phyloP scores from a whole-genome alignment of 2,329 filamentous ascomycete species.

The Trichoderma sp. region DNA sequence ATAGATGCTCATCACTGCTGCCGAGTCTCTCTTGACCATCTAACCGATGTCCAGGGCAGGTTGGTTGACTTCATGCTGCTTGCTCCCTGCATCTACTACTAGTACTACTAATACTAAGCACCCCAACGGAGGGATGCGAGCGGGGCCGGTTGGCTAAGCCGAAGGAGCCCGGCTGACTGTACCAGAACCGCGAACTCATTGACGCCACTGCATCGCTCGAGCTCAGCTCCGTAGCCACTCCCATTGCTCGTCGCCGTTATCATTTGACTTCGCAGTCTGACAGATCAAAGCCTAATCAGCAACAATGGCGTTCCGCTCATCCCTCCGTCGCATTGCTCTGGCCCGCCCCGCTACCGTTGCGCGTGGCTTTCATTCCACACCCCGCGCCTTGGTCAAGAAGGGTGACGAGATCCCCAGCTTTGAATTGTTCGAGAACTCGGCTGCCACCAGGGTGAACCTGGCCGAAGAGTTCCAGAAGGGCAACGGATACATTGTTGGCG shows the following conservation, averaged over 20 bases:
- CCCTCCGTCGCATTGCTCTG: conserved; percentile 34
- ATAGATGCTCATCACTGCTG: neutral
- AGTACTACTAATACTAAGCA: neutral
- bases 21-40: neutral
- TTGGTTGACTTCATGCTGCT: neutral
- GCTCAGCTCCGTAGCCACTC: neutral
- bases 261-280: neutral
- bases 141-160: conserved; percentile 13
- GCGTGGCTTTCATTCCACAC: conserved; percentile 61
- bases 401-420: conserved; percentile 77
- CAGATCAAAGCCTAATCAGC: neutral
- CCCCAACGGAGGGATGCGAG: neutral
- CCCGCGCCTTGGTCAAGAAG: conserved; percentile 63
- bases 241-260: neutral
- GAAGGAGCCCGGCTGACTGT: conserved; percentile 14
- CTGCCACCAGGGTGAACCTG: conserved; percentile 87
- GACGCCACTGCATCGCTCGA: conserved; percentile 12
- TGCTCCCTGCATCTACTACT: neutral
- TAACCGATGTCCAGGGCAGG: neutral
- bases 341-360: conserved; percentile 29
- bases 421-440: conserved; percentile 78
- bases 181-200: neutral
- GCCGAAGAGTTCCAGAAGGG: conserved; percentile 67
- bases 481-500: conserved; percentile 79
- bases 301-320: conserved; percentile 38